Conservation (phyloP, 2,329 filamentous ascomycete species). For the Penicillium sp. region DNA sequence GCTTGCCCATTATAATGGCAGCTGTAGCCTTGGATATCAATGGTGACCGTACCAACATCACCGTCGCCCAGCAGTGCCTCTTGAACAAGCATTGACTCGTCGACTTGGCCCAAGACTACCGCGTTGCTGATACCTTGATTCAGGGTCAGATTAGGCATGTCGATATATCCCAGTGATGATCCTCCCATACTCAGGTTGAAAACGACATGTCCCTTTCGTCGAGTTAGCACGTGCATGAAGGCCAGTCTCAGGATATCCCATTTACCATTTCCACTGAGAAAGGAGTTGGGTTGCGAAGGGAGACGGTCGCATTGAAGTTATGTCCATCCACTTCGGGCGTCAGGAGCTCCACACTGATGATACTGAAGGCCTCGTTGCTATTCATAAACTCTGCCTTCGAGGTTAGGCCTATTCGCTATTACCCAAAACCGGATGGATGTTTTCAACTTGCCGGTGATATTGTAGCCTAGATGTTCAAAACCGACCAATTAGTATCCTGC, state of each 20-base stretch:
- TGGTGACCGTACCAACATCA: slow-evolving; percentile 20
- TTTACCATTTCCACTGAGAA: slow-evolving; percentile 27
- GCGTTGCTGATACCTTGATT: slow-evolving; percentile 9
- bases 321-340: slow-evolving; percentile 19
- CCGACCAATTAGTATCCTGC: background rate
- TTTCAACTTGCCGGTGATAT: slow-evolving; percentile 20
- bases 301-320: slow-evolving; percentile 28
- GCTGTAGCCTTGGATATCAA: slow-evolving; percentile 23
- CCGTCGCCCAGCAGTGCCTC: slow-evolving; percentile 18
- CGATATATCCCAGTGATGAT: slow-evolving; percentile 21
- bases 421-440: background rate
- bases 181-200: slow-evolving; percentile 27
- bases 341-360: slow-evolving; percentile 22
- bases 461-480: slow-evolving; percentile 14
- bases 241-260: background rate
- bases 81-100: slow-evolving; percentile 19
- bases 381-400: slow-evolving; percentile 23
- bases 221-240: background rate
- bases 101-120: slow-evolving; percentile 17
- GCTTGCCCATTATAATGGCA: slow-evolving; percentile 27
- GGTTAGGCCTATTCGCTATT: background rate
- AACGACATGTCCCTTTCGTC: slow-evolving; percentile 21
- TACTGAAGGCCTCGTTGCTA: slow-evolving; percentile 19
- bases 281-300: slow-evolving; percentile 19
- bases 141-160: slow-evolving; percentile 23